Evolutionary conservation across 139 green algal genomes (phyloP).

Genomic region (Coccomyxa sp.): DNA sequence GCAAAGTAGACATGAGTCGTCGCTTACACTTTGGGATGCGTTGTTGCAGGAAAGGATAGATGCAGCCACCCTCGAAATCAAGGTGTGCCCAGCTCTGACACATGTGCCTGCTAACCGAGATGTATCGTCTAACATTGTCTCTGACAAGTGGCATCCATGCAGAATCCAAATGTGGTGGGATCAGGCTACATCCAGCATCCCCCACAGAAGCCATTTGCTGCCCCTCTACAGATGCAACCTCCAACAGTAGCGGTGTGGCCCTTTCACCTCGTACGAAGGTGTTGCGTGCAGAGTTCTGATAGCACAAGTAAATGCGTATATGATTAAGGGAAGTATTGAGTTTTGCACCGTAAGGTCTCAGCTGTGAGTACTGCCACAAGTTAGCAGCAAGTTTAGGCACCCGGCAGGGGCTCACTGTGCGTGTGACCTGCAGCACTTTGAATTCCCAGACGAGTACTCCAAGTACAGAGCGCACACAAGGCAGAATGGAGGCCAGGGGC

Average conservation of each 20-base stretch:
- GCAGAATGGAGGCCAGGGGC: too few species aligned
- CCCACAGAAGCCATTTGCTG: conserved; percentile 40
- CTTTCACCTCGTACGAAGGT: too few species aligned
- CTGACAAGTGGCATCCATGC: background rate
- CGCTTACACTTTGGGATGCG: background rate
- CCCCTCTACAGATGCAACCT: conserved; percentile 32
- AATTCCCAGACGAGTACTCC: too few species aligned
- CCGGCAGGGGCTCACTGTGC: too few species aligned
- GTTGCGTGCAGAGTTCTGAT: too few species aligned
- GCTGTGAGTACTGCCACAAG: too few species aligned
- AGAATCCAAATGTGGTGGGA: conserved; percentile 41
- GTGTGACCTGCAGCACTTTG: too few species aligned
- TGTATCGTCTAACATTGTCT: background rate
- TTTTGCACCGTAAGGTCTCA: too few species aligned
- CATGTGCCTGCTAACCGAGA: background rate
- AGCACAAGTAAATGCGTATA: too few species aligned
- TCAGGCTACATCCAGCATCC: conserved; percentile 48
- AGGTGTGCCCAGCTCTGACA: conserved; percentile 2
- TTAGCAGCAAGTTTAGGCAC: too few species aligned
- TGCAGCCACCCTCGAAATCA: conserved; percentile 23
- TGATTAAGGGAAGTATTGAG: too few species aligned
- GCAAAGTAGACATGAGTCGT: background rate
- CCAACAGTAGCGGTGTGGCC: conserved; percentile 31
- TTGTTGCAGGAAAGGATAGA: conserved; percentile 25
- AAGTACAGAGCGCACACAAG: too few species aligned